Conservation (phyloP, 139 green algal genomes). For the Chlorella sp. region DNA sequence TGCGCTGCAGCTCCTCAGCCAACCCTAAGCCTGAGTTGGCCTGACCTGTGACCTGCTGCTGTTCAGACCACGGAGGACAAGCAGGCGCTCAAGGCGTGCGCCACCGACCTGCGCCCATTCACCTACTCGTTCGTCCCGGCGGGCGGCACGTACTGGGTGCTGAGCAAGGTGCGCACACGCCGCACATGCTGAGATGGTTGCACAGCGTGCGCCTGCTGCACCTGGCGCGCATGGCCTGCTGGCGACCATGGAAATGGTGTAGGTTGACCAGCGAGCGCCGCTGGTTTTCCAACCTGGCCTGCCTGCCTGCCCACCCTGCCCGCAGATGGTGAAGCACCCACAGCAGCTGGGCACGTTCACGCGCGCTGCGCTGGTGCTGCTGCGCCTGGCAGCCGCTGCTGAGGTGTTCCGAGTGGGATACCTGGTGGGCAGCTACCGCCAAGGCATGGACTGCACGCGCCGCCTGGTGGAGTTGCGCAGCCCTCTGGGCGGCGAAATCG, state of each 20-base stretch:
- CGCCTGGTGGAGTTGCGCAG: slow-evolving; percentile 3
- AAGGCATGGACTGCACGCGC: slow-evolving; percentile 21
- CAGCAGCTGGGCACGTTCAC: neutral
- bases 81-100: slow-evolving; percentile 13
- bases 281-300: neutral
- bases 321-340: neutral
- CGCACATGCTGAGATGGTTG: neutral
- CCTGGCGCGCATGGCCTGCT: neutral
- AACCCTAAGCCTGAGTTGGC: too few relatives aligned
- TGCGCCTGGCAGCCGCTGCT: neutral
- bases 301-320: neutral
- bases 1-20: too few relatives aligned
- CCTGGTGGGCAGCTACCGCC: slow-evolving; percentile 31
- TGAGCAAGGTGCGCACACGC: neutral
- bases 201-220: neutral
- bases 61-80: slow-evolving; percentile 2
- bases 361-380: neutral
- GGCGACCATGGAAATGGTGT: too few relatives aligned
- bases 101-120: slow-evolving; percentile 29
- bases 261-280: too few relatives aligned
- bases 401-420: slow-evolving; percentile 27
- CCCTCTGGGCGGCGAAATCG: neutral
- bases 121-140: slow-evolving; percentile 16
- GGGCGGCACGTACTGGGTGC: neutral
- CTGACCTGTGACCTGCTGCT: too few relatives aligned